Evolutionary conservation across 805 yeast genomes (phyloP).

Genomic region (Pichia exigua): DNA sequence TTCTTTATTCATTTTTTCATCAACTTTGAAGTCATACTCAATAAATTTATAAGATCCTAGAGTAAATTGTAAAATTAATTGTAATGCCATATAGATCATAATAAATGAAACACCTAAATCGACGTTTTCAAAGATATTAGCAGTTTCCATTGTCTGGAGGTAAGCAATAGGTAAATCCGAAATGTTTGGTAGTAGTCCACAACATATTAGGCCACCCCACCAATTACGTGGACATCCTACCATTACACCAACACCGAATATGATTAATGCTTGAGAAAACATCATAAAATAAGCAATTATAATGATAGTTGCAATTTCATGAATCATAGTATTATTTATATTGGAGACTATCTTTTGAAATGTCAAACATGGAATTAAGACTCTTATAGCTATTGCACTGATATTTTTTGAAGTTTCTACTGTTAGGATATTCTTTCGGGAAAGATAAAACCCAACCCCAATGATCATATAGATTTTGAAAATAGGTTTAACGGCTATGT

Average conservation of each 20-base stretch:
- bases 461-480: slow-evolving; percentile 72
- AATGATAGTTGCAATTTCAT: slow-evolving; percentile 58
- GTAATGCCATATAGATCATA: slow-evolving; percentile 68
- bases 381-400: slow-evolving; percentile 61
- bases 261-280: slow-evolving; percentile 11
- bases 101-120: slow-evolving; percentile 77
- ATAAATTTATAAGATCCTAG: slow-evolving; percentile 67
- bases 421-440: slow-evolving; percentile 53
- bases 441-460: slow-evolving; percentile 56
- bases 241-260: slow-evolving; percentile 33
- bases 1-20: not conserved
- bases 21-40: slow-evolving; percentile 54
- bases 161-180: slow-evolving; percentile 85
- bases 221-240: slow-evolving; percentile 61
- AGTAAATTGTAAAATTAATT: slow-evolving; percentile 61
- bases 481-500: slow-evolving; percentile 76
- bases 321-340: slow-evolving; percentile 59
- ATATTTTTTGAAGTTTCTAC: slow-evolving; percentile 66
- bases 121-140: slow-evolving; percentile 50
- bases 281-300: slow-evolving; percentile 42
- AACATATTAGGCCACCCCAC: slow-evolving; percentile 63
- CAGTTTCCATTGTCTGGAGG: slow-evolving; percentile 62
- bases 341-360: slow-evolving; percentile 65
- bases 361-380: slow-evolving; percentile 67
- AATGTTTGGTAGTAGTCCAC: slow-evolving; percentile 71